These are phyloP conservation scores for Aureobasidium sp. DNA, from an alignment of 2,329 filamentous ascomycete genomes.

Conservation along the genomic window DNA sequence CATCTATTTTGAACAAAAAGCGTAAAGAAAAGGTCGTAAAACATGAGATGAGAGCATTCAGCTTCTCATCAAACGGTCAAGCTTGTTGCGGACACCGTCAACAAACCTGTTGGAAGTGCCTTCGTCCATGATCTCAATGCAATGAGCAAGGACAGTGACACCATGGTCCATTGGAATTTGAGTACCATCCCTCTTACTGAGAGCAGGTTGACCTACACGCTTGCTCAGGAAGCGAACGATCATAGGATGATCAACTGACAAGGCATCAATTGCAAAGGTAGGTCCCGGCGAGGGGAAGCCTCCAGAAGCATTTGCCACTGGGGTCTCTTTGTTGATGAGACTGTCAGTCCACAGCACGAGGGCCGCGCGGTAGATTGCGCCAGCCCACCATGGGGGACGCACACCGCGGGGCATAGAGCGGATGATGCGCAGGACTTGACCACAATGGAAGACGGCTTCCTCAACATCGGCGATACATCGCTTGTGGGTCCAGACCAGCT, in stretches of 20 bases:
- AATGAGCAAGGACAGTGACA: constrained; percentile 42
- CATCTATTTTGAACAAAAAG: constrained; percentile 3
- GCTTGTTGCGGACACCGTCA: constrained; percentile 47
- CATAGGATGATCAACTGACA: constrained; percentile 43
- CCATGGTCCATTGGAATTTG: constrained; percentile 40
- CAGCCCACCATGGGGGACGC: constrained; percentile 63
- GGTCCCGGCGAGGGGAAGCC: constrained; percentile 29
- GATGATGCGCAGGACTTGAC: constrained; percentile 56
- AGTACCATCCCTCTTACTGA: constrained; percentile 43
- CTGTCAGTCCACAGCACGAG: constrained; percentile 57
- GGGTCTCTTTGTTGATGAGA: constrained; percentile 42
- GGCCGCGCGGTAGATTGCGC: constrained; percentile 58
- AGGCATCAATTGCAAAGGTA: constrained; percentile 43
- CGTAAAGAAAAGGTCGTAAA: neutral
- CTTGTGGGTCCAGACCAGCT: constrained; percentile 48
- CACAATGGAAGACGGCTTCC: constrained; percentile 58
- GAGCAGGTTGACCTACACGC: constrained; percentile 43
- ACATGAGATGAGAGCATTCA: constrained; percentile 14
- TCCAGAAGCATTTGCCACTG: constrained; percentile 26
- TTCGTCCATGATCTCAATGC: constrained; percentile 45
- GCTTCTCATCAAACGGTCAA: constrained; percentile 36
- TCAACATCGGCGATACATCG: constrained; percentile 55
- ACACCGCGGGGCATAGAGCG: constrained; percentile 51
- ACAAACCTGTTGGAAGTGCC: constrained; percentile 44
- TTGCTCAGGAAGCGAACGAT: constrained; percentile 45